phyloP scores from a whole-genome alignment of 1,139 yeast species.

The Magnusiomyces tetraspermus region DNA sequence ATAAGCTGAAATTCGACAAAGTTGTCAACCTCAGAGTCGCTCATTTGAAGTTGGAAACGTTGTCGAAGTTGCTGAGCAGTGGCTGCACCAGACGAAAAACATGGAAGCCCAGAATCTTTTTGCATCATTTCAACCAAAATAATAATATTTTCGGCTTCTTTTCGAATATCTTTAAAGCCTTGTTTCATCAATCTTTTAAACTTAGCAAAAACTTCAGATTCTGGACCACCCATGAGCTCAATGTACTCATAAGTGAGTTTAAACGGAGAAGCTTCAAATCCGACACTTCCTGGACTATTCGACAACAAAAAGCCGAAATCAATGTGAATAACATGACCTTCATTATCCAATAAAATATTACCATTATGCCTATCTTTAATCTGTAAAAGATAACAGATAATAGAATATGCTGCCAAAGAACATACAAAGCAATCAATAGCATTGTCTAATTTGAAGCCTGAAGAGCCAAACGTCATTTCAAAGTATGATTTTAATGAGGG shows the following conservation, averaged over 20 bases:
- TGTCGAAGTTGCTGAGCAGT: conserved; percentile 72
- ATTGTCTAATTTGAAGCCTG: conserved; percentile 37
- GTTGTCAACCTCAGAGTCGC: conserved; percentile 61
- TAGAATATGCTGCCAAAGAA: conserved; percentile 81
- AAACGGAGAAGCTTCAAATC: conserved; percentile 96
- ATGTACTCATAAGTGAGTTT: conserved; percentile 81
- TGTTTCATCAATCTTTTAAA: conserved; percentile 57
- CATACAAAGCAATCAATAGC: conserved; percentile 80
- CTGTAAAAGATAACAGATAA: conserved; percentile 82
- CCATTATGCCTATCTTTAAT: conserved; percentile 96
- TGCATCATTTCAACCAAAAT: conserved; percentile 89
- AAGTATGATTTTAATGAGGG: conserved; percentile 73
- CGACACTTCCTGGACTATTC: conserved; percentile 92
- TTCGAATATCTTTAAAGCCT: conserved; percentile 64
- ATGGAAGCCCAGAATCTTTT: conserved; percentile 78
- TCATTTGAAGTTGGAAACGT: conserved; percentile 66
- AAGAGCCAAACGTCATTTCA: conserved; percentile 23
- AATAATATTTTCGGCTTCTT: conserved; percentile 61
- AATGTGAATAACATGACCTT: conserved; percentile 90
- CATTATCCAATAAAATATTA: conserved; percentile 84
- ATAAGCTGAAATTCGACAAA: conserved; percentile 71
- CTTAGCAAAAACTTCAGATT: conserved; percentile 46
- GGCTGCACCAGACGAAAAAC: conserved; percentile 79
- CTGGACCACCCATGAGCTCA: conserved; percentile 73
- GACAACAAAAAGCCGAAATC: conserved; percentile 91